phyloP scores from a whole-genome alignment of 169 alveolate species.

The Plasmodium adleri region DNA sequence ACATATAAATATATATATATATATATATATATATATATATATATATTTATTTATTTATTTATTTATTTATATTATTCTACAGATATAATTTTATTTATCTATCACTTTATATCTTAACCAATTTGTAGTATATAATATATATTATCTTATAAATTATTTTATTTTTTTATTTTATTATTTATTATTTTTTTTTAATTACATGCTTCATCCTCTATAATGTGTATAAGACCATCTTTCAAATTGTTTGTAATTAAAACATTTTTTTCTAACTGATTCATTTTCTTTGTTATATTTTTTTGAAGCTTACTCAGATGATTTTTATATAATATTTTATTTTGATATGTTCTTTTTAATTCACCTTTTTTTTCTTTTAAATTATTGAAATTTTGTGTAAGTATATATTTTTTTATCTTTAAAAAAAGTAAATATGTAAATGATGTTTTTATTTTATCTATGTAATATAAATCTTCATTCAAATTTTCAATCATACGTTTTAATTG shows the following conservation, averaged over 20 bases:
- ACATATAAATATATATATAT: too few relatives aligned
- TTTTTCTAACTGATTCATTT: slow-evolving; percentile 16
- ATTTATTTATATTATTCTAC: too few relatives aligned
- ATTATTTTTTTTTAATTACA: background rate
- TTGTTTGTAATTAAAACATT: slow-evolving; percentile 12
- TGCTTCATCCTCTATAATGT: slow-evolving; percentile 36
- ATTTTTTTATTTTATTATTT: background rate
- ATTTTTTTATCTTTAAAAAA: slow-evolving; percentile 44
- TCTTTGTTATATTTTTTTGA: background rate
- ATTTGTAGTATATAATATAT: too few relatives aligned
- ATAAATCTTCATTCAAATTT: slow-evolving; percentile 24
- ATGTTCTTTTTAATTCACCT: slow-evolving; percentile 16
- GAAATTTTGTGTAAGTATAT: slow-evolving; percentile 23
- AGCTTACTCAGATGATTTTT: slow-evolving; percentile 28
- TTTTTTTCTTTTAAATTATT: background rate
- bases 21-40: too few relatives aligned
- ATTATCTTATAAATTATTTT: background rate
- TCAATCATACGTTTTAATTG: slow-evolving; percentile 34
- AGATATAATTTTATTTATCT: too few relatives aligned
- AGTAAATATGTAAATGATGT: slow-evolving; percentile 23
- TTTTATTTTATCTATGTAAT: slow-evolving; percentile 39
- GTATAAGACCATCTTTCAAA: slow-evolving; percentile 17
- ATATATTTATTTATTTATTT: too few relatives aligned
- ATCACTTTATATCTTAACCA: too few relatives aligned
- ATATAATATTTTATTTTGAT: slow-evolving; percentile 57